Evolutionary conservation across 2,329 filamentous ascomycete species (phyloP).

Genomic region (Aspergillus pseudoviridinutans): DNA sequence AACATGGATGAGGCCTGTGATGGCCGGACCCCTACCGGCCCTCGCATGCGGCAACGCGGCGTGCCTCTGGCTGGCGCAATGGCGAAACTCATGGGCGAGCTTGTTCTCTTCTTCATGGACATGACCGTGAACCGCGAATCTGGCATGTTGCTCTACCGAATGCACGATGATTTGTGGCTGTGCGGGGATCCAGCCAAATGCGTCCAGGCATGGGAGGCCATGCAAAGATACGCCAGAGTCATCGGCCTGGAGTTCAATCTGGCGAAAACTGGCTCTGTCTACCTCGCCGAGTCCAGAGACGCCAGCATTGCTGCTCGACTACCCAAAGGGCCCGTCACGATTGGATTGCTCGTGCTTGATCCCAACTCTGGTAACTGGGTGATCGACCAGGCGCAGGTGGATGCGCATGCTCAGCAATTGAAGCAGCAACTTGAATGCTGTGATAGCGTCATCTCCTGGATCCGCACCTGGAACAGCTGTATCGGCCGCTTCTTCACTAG

Average conservation of each 20-base stretch:
- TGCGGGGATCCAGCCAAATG: constrained; percentile 41
- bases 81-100: constrained; percentile 47
- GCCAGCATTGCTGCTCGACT: constrained; percentile 31
- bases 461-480: constrained; percentile 55
- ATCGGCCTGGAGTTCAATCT: constrained; percentile 44
- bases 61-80: constrained; percentile 45
- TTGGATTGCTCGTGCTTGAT: constrained; percentile 48
- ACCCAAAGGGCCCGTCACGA: constrained; percentile 49
- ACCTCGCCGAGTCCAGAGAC: constrained; percentile 31
- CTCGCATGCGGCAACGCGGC: constrained; percentile 41
- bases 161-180: constrained; percentile 51
- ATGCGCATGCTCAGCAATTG: constrained; percentile 39
- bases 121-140: constrained; percentile 43
- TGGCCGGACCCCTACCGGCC: constrained; percentile 19
- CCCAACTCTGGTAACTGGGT: constrained; percentile 12
- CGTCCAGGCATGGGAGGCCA: constrained; percentile 42
- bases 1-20: constrained; percentile 37
- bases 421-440: constrained; percentile 38
- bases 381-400: constrained; percentile 37
- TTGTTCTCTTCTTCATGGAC: constrained; percentile 48
- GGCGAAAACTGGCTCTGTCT: constrained; percentile 49
- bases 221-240: constrained; percentile 40
- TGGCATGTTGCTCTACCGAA: constrained; percentile 43
- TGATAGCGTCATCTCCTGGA: constrained; percentile 50
- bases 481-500: constrained; percentile 49